phyloP scores from a whole-genome alignment of 768 basidiomycete species.

The Tephrocybe sp. region DNA sequence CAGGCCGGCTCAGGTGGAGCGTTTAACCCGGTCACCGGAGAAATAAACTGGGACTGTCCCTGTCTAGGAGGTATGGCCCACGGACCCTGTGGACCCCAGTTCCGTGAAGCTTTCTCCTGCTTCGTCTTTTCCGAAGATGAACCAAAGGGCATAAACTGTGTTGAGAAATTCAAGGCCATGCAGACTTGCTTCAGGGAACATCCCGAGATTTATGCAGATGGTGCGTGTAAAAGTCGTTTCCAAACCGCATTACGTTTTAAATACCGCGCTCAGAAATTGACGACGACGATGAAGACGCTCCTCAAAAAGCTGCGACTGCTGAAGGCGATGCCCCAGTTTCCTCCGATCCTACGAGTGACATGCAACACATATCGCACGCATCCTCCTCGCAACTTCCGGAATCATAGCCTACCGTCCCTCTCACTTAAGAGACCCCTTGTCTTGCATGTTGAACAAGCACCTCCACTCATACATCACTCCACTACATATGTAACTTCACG shows the following conservation, averaged over 20 bases:
- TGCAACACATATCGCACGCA: neutral
- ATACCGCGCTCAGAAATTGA: slow-evolving; percentile 53
- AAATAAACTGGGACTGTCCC: slow-evolving; percentile 99
- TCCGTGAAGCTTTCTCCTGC: slow-evolving; percentile 95
- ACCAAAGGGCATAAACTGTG: slow-evolving; percentile 96
- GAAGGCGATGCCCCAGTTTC: slow-evolving; percentile 9
- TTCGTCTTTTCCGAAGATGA: slow-evolving; percentile 94
- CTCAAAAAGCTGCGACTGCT: slow-evolving; percentile 10
- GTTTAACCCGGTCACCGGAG: slow-evolving; percentile 94
- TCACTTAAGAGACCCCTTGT: neutral
- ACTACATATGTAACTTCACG: neutral
- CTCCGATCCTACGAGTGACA: neutral
- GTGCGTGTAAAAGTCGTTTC: slow-evolving; percentile 43
- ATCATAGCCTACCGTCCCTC: neutral
- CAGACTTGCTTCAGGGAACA: slow-evolving; percentile 96
- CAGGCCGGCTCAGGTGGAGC: slow-evolving; percentile 45
- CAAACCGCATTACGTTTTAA: slow-evolving; percentile 1
- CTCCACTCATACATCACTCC: slow-evolving; percentile 11
- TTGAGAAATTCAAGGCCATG: slow-evolving; percentile 97
- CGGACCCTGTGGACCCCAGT: slow-evolving; percentile 92
- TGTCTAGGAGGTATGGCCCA: slow-evolving; percentile 99
- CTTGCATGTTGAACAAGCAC: neutral
- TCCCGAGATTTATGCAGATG: slow-evolving; percentile 94
- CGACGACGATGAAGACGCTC: slow-evolving; percentile 51
- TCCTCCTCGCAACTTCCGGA: neutral